These are phyloP conservation scores for Suhomyces wounanorum DNA, from an alignment of 1,139 yeast genomes.

Conservation along the genomic window DNA sequence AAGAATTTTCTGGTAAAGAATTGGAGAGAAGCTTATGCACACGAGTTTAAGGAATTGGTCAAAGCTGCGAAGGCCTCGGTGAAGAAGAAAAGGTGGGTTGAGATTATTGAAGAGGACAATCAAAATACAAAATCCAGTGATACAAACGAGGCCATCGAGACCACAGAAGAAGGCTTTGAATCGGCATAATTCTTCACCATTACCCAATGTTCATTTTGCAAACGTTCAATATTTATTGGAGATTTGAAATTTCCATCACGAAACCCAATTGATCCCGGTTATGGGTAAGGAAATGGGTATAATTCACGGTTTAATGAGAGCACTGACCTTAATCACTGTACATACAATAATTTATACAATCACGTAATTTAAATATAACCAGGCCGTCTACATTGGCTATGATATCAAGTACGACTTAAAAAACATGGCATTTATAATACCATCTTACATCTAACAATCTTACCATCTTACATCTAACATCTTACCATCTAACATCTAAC, in stretches of 20 bases:
- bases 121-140: too few relatives aligned
- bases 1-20: slow-evolving; percentile 43
- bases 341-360: not conserved
- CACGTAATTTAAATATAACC: too few relatives aligned
- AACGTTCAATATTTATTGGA: not conserved
- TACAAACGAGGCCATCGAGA: not conserved
- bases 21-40: slow-evolving; percentile 54
- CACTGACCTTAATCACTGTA: not conserved
- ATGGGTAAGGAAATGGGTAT: not conserved
- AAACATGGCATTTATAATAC: too few relatives aligned
- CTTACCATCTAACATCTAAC: too few relatives aligned
- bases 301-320: not conserved
- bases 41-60: slow-evolving; percentile 55
- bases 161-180: not conserved
- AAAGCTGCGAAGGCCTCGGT: slow-evolving; percentile 48
- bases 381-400: too few relatives aligned
- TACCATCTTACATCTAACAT: too few relatives aligned
- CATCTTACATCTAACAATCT: too few relatives aligned
- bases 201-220: not conserved
- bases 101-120: not conserved
- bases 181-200: not conserved
- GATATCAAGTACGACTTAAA: too few relatives aligned
- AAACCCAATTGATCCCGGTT: not conserved
- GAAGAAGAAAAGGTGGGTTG: slow-evolving; percentile 15
- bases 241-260: not conserved